Base-by-base conservation (phyloP, 768 basidiomycete species). In the Crassisporium funariophilum region DNA sequence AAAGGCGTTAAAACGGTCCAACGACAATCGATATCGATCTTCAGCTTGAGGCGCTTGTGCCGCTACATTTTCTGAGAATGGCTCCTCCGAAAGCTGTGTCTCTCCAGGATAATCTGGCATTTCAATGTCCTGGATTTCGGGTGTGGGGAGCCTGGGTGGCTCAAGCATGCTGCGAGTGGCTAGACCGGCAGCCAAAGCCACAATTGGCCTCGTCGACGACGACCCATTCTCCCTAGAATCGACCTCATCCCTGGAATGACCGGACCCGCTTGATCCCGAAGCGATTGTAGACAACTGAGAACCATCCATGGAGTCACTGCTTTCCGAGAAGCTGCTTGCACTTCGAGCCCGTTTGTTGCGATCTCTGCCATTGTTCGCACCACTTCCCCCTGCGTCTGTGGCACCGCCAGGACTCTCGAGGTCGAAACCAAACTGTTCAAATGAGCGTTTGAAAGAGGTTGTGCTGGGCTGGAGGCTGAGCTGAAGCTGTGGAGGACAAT, bases 311-410 rank as follows among this genome's bases (percentile, higher is more conserved):
- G 69, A 67, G 25, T 66, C 66, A 25, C 56, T 60, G 44, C 69
- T 70, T 35, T 73, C 67, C 12, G 71, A 72, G 22, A 69, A 66
- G 24, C 72, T 77, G 49, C 74, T 77, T 24, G 74, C 76, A 49
- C 81, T 82, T 36, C 82, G 66, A 4, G 82, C 78, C 23, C 82
- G 66, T 63, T 83, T 83, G 50, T 75, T 81, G 47, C 79, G 75
- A 44, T 78, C 71, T 53, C 77, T 75, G 37, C 72, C 69, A 59
- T 68, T 62, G 57, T 55, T 58, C 17, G 27, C 31, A 24, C 48
- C 44, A 15, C 39, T 41, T 20, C 56, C 60, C 48, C 66, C 59
- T 47, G 50, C 66, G 25, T 50, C 44, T 24, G 46, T 33, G 36
- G 16, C 20, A 21, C 38, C 24, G n/a, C 54, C 59, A 7, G 78